These are phyloP conservation scores for Aphanoascus verrucosus DNA, from an alignment of 2,329 filamentous ascomycete genomes.

Conservation along the genomic window DNA sequence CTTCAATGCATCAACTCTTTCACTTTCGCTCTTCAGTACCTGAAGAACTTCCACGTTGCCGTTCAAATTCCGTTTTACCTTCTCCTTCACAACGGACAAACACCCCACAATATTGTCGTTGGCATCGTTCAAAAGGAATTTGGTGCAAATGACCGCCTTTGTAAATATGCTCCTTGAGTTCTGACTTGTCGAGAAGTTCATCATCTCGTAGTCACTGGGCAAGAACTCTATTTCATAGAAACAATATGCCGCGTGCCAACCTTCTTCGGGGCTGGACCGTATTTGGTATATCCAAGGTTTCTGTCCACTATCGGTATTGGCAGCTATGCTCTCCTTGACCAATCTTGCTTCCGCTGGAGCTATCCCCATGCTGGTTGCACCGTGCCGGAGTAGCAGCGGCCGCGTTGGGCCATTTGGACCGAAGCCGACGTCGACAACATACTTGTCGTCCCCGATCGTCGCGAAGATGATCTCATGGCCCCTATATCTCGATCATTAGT, in stretches of 20 bases:
- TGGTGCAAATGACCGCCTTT: conserved; percentile 42
- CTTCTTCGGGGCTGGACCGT: conserved; percentile 37
- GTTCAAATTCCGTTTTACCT: conserved; percentile 45
- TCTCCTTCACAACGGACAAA: conserved; percentile 41
- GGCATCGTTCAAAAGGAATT: conserved; percentile 44
- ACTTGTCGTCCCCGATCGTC: conserved; percentile 40
- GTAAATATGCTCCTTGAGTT: conserved; percentile 45
- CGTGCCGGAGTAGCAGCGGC: conserved; percentile 46
- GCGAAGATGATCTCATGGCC: conserved; percentile 54
- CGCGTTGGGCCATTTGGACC: conserved; percentile 51
- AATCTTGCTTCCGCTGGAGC: conserved; percentile 49
- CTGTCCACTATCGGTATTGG: conserved; percentile 34
- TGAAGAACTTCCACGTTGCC: conserved; percentile 42
- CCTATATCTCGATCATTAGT: conserved; percentile 14
- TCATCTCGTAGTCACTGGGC: conserved; percentile 49
- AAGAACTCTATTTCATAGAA: conserved; percentile 58
- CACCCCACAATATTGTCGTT: conserved; percentile 43
- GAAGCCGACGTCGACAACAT: conserved; percentile 51
- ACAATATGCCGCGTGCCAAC: conserved; percentile 53
- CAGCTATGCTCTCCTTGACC: conserved; percentile 39
- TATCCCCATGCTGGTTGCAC: conserved; percentile 33
- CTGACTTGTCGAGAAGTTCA: conserved; percentile 49
- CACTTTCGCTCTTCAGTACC: conserved; percentile 41
- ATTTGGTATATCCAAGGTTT: conserved; percentile 56
- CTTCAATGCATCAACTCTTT: conserved; percentile 43